Conservation (phyloP, 129 eudicot species). For the Helianthus annuus region DNA sequence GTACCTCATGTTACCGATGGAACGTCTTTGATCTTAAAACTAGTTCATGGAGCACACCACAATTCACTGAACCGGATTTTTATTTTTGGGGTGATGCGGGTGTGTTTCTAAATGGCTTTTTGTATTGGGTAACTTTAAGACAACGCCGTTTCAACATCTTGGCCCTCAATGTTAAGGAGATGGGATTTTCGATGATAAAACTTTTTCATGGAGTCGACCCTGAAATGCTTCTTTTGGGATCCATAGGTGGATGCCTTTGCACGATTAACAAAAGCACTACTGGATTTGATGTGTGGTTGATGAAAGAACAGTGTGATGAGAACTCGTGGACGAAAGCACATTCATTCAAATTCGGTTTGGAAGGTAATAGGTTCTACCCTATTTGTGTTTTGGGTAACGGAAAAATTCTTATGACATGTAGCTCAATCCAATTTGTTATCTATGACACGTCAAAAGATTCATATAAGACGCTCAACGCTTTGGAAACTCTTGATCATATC, state of each 20-base stretch:
- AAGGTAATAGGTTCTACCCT: not conserved
- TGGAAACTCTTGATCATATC: not conserved
- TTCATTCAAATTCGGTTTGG: not conserved
- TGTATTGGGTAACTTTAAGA: not conserved
- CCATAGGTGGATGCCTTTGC: constrained; percentile 18
- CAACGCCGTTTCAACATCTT: not conserved
- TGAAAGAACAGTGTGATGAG: constrained; percentile 12
- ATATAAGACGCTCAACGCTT: not conserved
- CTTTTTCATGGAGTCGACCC: not conserved
- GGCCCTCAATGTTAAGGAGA: constrained; percentile 15
- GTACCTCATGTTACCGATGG: not conserved
- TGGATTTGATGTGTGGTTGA: constrained; percentile 6
- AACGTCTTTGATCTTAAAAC: constrained; percentile 6
- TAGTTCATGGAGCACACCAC: constrained; percentile 10
- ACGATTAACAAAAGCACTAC: not conserved
- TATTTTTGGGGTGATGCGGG: not conserved
- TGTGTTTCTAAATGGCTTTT: constrained; percentile 9
- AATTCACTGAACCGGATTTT: not conserved
- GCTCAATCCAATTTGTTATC: constrained; percentile 1
- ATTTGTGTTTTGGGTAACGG: constrained; percentile 8
- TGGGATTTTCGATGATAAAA: not conserved
- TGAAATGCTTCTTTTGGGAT: not conserved
- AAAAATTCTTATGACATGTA: not conserved
- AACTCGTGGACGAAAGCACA: not conserved
- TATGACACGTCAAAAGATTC: constrained; percentile 1